These are phyloP conservation scores for Hydnomerulius pinastri DNA, from an alignment of 768 basidiomycete genomes.

Conservation along the genomic window DNA sequence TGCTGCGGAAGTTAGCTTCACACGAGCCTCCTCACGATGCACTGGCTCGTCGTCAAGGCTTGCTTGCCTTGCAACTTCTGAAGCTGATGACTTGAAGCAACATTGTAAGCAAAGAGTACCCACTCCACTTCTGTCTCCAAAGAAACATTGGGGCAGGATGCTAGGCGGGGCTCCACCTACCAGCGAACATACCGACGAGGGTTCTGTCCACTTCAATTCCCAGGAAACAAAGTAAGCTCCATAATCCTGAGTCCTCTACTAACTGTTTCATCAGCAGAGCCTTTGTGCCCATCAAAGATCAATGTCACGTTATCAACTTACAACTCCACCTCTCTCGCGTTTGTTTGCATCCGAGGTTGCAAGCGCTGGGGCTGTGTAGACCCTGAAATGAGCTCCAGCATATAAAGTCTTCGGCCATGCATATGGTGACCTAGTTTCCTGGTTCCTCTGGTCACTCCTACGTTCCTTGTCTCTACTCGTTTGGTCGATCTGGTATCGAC, in stretches of 20 bases:
- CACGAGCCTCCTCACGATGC: background rate
- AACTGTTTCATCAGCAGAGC: background rate
- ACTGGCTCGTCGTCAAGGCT: background rate
- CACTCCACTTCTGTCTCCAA: background rate
- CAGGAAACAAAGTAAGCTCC: background rate
- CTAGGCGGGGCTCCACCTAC: background rate
- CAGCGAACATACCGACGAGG: background rate
- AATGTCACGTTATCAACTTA: background rate
- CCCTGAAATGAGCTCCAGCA: background rate
- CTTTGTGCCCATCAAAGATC: background rate
- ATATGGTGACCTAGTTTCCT: background rate
- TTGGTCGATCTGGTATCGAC: background rate
- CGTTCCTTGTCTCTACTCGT: background rate
- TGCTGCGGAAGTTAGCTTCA: background rate
- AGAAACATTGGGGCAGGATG: background rate
- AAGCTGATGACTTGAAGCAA: too few species aligned
- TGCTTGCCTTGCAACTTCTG: background rate
- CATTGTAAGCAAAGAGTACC: background rate
- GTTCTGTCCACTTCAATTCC: background rate
- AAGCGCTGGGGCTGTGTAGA: background rate
- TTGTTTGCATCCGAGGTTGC: background rate
- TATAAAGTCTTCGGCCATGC: background rate
- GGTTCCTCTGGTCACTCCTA: background rate
- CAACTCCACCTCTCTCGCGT: background rate
- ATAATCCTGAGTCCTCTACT: background rate